Percentiles rank a stretch among this genome's conserved stretches.
Conservation (phyloP, 106 monocot species). For the Platanthera zijinensis region DNA sequence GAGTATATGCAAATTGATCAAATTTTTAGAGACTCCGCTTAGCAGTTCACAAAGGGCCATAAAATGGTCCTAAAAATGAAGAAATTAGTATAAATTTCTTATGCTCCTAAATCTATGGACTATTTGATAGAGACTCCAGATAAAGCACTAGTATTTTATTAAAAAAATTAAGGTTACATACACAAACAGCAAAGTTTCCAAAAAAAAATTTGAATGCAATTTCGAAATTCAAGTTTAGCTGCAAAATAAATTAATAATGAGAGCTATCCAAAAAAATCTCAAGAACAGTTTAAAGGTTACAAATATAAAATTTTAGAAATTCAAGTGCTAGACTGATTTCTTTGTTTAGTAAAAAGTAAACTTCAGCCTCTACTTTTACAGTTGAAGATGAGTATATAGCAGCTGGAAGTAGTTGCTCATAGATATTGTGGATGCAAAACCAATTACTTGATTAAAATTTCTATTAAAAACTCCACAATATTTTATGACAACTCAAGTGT, state of each 20-base stretch:
- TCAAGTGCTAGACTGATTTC: no score
- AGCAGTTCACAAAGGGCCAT: constrained; percentile 15
- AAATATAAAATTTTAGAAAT: no score
- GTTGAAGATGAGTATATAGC: no score
- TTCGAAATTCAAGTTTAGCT: not conserved
- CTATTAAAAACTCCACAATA: no score
- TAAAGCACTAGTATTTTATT: not conserved
- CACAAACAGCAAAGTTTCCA: not conserved
- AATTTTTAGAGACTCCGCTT: constrained; percentile 11
- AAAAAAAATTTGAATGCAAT: not conserved
- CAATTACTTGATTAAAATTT: no score
- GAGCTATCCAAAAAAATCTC: no score
- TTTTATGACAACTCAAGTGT: no score
- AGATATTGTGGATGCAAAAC: no score
- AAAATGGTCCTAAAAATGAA: constrained; percentile 16
- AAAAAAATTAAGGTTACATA: not conserved
- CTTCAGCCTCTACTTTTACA: not conserved
- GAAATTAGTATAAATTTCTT: not conserved
- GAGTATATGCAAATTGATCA: constrained; percentile 19
- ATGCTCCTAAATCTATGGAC: not conserved
- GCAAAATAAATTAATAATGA: not conserved
- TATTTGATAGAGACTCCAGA: not conserved
- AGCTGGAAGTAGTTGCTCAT: no score
- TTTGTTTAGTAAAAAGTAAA: not conserved
- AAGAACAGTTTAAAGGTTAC: no score